phyloP scores from a whole-genome alignment of 768 basidiomycete species.

The Tricholoma terreum region DNA sequence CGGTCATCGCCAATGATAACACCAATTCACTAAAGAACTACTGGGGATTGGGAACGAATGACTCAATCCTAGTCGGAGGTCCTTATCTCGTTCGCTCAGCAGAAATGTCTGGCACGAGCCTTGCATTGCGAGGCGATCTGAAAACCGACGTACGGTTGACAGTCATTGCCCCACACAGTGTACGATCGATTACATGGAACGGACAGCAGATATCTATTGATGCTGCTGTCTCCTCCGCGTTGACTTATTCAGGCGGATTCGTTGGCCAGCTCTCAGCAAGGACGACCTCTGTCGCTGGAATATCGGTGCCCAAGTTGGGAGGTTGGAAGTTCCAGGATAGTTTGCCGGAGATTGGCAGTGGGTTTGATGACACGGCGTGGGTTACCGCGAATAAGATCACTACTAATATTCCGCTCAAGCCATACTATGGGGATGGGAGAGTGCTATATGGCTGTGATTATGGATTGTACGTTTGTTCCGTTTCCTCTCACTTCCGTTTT shows the following conservation, averaged over 20 bases:
- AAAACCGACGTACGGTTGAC: constrained; percentile 55
- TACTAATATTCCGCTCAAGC: constrained; percentile 70
- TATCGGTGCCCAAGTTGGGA: constrained; percentile 47
- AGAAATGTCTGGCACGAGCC: constrained; percentile 41
- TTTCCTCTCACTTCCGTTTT: not conserved
- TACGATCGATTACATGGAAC: constrained; percentile 70
- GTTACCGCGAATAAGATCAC: constrained; percentile 62
- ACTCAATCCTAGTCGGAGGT: constrained; percentile 61
- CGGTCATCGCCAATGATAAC: constrained; percentile 47
- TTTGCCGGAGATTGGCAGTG: constrained; percentile 60
- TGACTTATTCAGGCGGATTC: constrained; percentile 44
- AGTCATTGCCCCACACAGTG: constrained; percentile 55
- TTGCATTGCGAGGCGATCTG: constrained; percentile 69
- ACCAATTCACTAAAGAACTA: constrained; percentile 50
- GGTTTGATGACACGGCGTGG: constrained; percentile 67
- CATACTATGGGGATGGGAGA: constrained; percentile 70
- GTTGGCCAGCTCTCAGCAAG: constrained; percentile 42
- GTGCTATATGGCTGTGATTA: constrained; percentile 88
- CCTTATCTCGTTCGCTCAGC: constrained; percentile 64
- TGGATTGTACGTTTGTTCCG: constrained; percentile 57
- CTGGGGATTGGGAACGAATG: constrained; percentile 74
- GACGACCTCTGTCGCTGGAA: constrained; percentile 22
- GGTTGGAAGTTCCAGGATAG: constrained; percentile 78
- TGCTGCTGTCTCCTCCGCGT: constrained; percentile 23
- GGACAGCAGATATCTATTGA: constrained; percentile 45